Conservation (phyloP, 2,329 filamentous ascomycete genomes). For the Epichloe scottii region DNA sequence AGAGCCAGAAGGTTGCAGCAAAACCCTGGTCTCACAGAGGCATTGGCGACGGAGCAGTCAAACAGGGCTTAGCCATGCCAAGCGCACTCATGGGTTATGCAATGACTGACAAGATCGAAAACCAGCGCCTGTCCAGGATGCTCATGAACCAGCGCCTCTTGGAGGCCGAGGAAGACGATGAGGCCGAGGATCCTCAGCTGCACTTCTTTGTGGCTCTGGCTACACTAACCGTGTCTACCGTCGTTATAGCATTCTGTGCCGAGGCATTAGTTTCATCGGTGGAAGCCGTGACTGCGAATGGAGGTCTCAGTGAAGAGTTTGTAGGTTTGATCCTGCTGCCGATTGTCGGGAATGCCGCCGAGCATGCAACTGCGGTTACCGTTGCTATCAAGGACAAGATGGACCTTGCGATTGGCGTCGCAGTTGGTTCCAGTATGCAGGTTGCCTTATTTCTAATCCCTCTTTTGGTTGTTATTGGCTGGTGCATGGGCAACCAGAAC, state of each 20-base stretch:
- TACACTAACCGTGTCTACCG: constrained; percentile 61
- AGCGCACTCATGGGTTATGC: constrained; percentile 26
- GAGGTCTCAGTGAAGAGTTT: constrained; percentile 56
- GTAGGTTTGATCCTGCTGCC: constrained; percentile 70
- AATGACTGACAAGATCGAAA: constrained; percentile 21
- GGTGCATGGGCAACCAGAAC: constrained; percentile 56
- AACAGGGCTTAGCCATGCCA: constrained; percentile 27
- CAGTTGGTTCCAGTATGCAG: constrained; percentile 69
- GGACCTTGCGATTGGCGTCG: constrained; percentile 71
- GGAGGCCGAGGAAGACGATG: constrained; percentile 46
- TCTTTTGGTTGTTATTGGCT: constrained; percentile 63
- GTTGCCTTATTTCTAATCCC: constrained; percentile 71
- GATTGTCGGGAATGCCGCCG: constrained; percentile 73
- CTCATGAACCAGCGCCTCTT: constrained; percentile 26
- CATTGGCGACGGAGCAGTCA: constrained; percentile 21
- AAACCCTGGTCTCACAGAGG: constrained; percentile 29
- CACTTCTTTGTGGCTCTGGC: constrained; percentile 58
- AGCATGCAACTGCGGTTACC: constrained; percentile 69
- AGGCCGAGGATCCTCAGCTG: constrained; percentile 63
- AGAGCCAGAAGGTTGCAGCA: constrained; percentile 64
- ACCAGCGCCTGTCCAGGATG: constrained; percentile 32
- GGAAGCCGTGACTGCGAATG: constrained; percentile 49
- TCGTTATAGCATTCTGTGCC: constrained; percentile 68
- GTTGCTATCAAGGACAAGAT: constrained; percentile 78
- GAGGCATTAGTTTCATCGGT: constrained; percentile 49